Evolutionary conservation across 2,329 filamentous ascomycete species (phyloP).

Genomic region (Fusarium mexicanum): DNA sequence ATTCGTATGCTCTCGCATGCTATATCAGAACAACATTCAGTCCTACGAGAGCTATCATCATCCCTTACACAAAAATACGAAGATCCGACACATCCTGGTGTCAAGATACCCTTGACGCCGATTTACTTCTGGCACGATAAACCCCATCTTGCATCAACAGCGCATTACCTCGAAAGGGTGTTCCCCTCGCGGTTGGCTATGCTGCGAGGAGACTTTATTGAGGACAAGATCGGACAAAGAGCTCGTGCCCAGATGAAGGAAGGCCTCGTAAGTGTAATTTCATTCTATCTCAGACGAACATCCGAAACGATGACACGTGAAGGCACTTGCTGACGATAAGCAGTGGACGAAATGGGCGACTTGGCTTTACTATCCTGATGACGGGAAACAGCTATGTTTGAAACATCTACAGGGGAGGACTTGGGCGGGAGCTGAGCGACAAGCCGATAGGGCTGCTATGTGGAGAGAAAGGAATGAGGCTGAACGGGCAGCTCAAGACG

Average conservation of each 20-base stretch:
- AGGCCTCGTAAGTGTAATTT: constrained; percentile 43
- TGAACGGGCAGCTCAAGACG: neutral
- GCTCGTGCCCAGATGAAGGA: constrained; percentile 67
- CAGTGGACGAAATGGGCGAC: constrained; percentile 63
- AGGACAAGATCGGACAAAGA: constrained; percentile 64
- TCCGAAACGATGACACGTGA: accelerated
- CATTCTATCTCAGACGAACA: accelerated
- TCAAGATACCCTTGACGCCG: constrained; percentile 58
- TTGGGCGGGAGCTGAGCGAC: constrained; percentile 53
- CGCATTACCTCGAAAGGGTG: constrained; percentile 60
- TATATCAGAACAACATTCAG: constrained; percentile 50
- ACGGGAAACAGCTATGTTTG: constrained; percentile 57
- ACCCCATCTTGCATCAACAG: constrained; percentile 60
- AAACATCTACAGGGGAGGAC: constrained; percentile 62
- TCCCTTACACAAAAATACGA: constrained; percentile 55
- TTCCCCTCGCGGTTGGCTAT: constrained; percentile 62
- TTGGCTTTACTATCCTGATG: constrained; percentile 64
- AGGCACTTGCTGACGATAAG: neutral
- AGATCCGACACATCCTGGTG: neutral
- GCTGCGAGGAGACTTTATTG: constrained; percentile 63
- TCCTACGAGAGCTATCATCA: constrained; percentile 53
- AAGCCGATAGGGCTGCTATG: constrained; percentile 27
- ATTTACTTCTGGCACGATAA: constrained; percentile 70
- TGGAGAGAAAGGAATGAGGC: constrained; percentile 31
- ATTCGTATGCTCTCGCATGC: constrained; percentile 63